phyloP scores from a whole-genome alignment of 169 alveolate genomes.

The Plasmodium yoelii region DNA sequence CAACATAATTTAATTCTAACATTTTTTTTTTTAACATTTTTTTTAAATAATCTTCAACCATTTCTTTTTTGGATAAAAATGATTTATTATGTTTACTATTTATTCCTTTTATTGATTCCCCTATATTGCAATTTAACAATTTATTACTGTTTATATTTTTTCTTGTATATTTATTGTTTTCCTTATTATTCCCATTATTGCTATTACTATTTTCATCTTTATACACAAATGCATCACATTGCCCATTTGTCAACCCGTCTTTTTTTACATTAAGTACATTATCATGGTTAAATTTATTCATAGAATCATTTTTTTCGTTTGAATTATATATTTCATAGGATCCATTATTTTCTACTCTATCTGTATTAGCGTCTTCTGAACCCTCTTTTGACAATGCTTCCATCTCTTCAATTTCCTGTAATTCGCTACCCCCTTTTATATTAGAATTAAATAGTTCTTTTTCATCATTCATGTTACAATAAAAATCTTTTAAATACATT shows the following conservation, averaged over 20 bases:
- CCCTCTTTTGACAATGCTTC: neutral
- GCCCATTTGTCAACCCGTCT: neutral
- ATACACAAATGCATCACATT: neutral
- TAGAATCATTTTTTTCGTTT: neutral
- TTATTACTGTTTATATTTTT: neutral
- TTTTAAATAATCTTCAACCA: conserved; percentile 70
- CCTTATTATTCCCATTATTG: neutral
- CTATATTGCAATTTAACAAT: neutral
- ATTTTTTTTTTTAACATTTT: conserved; percentile 59
- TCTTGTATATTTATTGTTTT: neutral
- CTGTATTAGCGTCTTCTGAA: neutral
- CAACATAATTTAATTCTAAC: conserved; percentile 68
- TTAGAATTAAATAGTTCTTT: neutral
- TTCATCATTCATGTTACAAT: conserved; percentile 50
- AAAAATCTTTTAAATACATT: conserved; percentile 50
- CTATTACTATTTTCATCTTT: neutral
- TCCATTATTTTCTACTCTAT: neutral
- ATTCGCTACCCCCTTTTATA: neutral
- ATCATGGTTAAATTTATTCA: neutral
- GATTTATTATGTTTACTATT: neutral
- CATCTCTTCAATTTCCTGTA: neutral
- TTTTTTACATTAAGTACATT: neutral
- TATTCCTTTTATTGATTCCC: neutral
- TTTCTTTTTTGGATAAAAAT: conserved; percentile 65
- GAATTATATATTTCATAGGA: neutral